Base-by-base conservation (phyloP, 805 yeast species). In the Saturnispora sanitii region DNA sequence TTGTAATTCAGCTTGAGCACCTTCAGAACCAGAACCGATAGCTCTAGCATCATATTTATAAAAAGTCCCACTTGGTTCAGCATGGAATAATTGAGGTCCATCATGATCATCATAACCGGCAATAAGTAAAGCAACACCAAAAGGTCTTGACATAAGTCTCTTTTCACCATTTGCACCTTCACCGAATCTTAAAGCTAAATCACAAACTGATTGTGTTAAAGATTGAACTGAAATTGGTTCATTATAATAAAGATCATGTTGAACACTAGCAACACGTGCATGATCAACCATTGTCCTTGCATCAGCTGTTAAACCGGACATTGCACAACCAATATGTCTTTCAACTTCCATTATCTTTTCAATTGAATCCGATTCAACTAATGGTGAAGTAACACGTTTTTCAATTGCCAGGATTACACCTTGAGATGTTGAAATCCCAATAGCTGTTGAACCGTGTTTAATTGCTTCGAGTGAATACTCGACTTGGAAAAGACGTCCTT, bases 31-130 rank as follows among this genome's bases (percentile, higher is more conserved):
- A 2, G 96, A 84, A 12, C 99, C 99, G 55, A 94, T 92, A 11
- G 98, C 98, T 66, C 92, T 94, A 22, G 98, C 99, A 56, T 92
- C 96, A 60, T 92, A 92, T 64, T 92, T 77, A 66, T 92, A 94
- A 54, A 87, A 92, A 1, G 99, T 92, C 44, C 99, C 99, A 12
- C 95, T 84, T 30, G 99, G 98, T 65, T 92, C 99, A n/a, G 97
- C 95, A 61, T 92, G 96, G 60, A 84, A 84, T 52, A 92, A 73
- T 62, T 92, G 98, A 35, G 96, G 95, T 1, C 98, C 98, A 55
- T 85, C 80, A 52, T 85, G 94, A 45, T 77, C 70, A 65, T 92
- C 98, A 52, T 79, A 73, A 38, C 99, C 99, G 4, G 97, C 98
- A 56, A 92, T 82, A 54, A 92, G 72, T 50, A 92, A 66, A 2